Conservation (phyloP, 2,329 filamentous ascomycete genomes). For the Stagonosporopsis rhizophila region DNA sequence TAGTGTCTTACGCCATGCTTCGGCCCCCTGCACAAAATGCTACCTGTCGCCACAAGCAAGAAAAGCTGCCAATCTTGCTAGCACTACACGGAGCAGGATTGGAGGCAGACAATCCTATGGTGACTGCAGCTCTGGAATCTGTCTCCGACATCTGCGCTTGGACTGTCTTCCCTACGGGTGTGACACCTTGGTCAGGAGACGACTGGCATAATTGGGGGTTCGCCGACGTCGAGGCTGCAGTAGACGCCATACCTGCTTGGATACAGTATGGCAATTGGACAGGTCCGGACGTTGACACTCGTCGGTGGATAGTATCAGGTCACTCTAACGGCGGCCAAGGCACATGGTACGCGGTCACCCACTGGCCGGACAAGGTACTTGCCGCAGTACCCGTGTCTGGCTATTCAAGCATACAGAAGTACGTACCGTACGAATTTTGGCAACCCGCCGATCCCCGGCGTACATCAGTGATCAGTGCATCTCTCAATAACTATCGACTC, state of each 20-base stretch:
- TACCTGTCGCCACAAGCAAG: constrained; percentile 28
- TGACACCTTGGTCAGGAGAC: constrained; percentile 66
- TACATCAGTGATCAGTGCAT: constrained; percentile 55
- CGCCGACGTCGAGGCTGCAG: constrained; percentile 62
- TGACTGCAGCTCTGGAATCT: constrained; percentile 57
- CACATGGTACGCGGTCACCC: constrained; percentile 63
- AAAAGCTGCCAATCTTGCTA: constrained; percentile 57
- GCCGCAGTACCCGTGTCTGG: constrained; percentile 65
- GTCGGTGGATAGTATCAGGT: constrained; percentile 61
- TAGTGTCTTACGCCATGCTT: constrained; percentile 65
- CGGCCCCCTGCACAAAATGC: constrained; percentile 58
- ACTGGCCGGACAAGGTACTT: constrained; percentile 63
- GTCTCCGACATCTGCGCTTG: constrained; percentile 62
- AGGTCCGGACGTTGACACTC: constrained; percentile 54
- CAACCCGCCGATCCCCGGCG: constrained; percentile 60
- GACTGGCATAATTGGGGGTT: constrained; percentile 69
- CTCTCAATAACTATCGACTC: constrained; percentile 61
- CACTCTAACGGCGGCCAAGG: constrained; percentile 69
- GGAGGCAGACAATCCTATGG: constrained; percentile 58
- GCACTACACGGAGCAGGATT: constrained; percentile 64
- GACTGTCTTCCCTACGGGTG: constrained; percentile 63
- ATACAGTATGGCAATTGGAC: constrained; percentile 57
- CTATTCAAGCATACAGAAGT: constrained; percentile 65
- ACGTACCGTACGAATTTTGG: constrained; percentile 66
- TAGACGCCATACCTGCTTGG: constrained; percentile 59